Conservation (phyloP, 257 asterid genomes). For the Pogostemon cablin region DNA sequence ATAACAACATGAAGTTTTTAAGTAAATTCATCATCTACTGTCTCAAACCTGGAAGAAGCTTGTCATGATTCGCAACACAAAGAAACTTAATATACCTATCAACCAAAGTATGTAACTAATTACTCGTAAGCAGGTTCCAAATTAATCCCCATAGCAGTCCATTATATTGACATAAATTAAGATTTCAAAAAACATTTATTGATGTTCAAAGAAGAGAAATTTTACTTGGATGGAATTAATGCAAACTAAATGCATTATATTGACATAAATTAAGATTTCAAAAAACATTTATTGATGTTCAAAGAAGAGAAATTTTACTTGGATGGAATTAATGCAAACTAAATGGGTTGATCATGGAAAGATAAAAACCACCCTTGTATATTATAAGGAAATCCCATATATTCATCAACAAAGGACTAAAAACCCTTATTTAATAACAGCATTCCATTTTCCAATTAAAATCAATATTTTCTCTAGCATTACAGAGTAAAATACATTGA, state of each 20-base stretch:
- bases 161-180: not conserved
- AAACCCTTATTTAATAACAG: too few relatives aligned
- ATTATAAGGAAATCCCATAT: not conserved
- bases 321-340: not conserved
- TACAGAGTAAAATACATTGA: too few relatives aligned
- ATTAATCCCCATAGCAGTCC: not conserved
- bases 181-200: not conserved
- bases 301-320: constrained; percentile 4
- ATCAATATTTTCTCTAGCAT: too few relatives aligned
- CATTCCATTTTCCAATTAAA: too few relatives aligned
- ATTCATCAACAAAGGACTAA: too few relatives aligned
- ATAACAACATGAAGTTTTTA: not conserved
- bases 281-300: not conserved
- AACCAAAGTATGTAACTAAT: constrained; percentile 35
- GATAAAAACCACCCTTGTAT: not conserved
- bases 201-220: constrained; percentile 2
- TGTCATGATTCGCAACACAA: constrained; percentile 95
- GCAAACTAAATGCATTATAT: not conserved
- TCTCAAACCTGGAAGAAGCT: constrained; percentile 87
- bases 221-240: constrained; percentile 1
- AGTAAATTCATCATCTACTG: not conserved
- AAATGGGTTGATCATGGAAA: not conserved
- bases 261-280: too few relatives aligned
- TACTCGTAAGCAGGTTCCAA: constrained; percentile 18
- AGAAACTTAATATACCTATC: constrained; percentile 92